Evolutionary conservation across 495 filamentous ascomycete genomes (phyloP).

Genomic region (Neurospora sp.): DNA sequence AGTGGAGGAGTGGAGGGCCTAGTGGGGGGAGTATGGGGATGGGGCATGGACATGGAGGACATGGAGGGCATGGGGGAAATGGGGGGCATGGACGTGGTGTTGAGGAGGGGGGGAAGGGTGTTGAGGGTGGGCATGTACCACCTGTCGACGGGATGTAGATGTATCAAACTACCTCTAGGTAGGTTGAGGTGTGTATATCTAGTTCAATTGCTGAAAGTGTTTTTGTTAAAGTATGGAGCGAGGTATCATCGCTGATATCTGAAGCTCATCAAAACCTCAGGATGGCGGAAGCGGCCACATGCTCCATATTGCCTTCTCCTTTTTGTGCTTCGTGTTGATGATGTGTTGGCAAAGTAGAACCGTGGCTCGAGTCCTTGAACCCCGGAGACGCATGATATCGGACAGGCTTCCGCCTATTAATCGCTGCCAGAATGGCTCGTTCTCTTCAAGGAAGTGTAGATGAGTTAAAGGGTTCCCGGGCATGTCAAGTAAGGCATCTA

Average conservation of each 20-base stretch:
- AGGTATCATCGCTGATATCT: neutral
- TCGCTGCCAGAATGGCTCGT: too few species aligned
- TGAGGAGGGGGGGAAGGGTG: neutral
- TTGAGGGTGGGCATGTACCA: neutral
- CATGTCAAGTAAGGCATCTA: too few species aligned
- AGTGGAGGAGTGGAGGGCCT: neutral
- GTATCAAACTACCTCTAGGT: neutral
- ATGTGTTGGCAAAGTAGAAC: too few species aligned
- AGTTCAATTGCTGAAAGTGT: too few species aligned
- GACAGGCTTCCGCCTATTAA: too few species aligned
- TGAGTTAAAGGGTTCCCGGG: too few species aligned
- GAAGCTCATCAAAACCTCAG: neutral
- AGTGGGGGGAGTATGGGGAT: neutral
- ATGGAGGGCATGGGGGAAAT: neutral
- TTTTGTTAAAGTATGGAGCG: neutral
- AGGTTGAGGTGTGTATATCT: neutral
- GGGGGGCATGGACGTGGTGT: neutral
- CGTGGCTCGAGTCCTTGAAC: too few species aligned
- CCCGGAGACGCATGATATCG: too few species aligned
- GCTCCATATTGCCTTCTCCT: too few species aligned
- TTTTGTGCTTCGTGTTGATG: too few species aligned
- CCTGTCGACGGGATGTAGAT: neutral
- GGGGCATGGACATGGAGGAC: neutral
- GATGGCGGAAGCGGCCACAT: too few species aligned
- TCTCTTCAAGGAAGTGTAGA: too few species aligned